Evolutionary conservation across 2,329 filamentous ascomycete genomes (phyloP).

Genomic region (Pseudogymnoascus sp.): DNA sequence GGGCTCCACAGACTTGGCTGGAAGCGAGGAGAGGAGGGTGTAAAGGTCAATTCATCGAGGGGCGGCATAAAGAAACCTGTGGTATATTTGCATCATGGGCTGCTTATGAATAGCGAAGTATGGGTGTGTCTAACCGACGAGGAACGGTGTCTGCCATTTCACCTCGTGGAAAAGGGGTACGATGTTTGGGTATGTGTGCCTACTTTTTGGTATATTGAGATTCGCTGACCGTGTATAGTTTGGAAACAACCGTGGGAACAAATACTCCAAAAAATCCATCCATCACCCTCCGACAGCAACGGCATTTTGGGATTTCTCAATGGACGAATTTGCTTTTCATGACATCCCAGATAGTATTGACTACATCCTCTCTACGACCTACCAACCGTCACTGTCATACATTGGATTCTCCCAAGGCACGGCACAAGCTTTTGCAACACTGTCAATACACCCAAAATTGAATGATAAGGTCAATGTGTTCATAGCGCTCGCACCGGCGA

Average conservation of each 20-base stretch:
- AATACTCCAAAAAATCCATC: conserved; percentile 94
- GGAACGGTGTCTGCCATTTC: conserved; percentile 78
- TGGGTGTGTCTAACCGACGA: conserved; percentile 91
- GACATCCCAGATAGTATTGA: conserved; percentile 93
- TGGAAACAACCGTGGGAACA: conserved; percentile 96
- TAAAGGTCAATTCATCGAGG: conserved; percentile 64
- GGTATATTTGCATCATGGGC: conserved; percentile 87
- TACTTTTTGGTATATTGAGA: neutral
- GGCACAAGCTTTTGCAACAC: conserved; percentile 87
- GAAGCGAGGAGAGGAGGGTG: conserved; percentile 71
- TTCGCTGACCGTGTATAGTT: conserved; percentile 44
- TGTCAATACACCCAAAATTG: conserved; percentile 84
- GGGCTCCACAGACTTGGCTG: conserved; percentile 83
- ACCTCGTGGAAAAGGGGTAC: conserved; percentile 81
- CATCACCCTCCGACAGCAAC: conserved; percentile 63
- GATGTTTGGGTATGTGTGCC: conserved; percentile 74
- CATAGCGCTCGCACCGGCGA: conserved; percentile 89
- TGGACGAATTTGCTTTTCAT: conserved; percentile 96
- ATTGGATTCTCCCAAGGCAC: conserved; percentile 97
- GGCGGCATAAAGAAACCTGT: conserved; percentile 67
- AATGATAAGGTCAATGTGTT: conserved; percentile 95
- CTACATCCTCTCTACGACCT: conserved; percentile 80
- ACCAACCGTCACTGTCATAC: conserved; percentile 79
- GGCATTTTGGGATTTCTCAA: conserved; percentile 95
- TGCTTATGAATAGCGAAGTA: conserved; percentile 98